These are phyloP conservation scores for carrot (Daucus carota) DNA, from an alignment of 129 eudicot genomes.

Conservation along the genomic window DNA sequence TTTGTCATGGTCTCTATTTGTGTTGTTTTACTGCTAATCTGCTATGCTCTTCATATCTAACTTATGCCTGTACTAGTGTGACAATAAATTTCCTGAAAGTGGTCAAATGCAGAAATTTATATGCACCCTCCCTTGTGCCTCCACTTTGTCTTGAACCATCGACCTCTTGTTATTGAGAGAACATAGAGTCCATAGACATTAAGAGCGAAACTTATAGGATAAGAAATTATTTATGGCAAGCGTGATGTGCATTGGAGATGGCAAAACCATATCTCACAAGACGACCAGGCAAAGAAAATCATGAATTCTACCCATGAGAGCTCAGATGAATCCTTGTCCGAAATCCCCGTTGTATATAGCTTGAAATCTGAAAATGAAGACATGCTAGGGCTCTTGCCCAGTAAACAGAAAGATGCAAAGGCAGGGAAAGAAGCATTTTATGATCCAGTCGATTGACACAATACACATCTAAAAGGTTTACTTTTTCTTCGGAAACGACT, in stretches of 20 bases:
- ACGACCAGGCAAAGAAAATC: constrained; percentile 40
- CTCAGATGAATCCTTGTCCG: constrained; percentile 30
- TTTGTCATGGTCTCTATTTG: not conserved
- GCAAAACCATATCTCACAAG: constrained; percentile 24
- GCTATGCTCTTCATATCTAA: not conserved
- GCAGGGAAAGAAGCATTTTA: constrained; percentile 25
- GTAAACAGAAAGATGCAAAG: constrained; percentile 22
- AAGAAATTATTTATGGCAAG: constrained; percentile 11
- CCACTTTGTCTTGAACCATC: no score
- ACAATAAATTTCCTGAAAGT: not conserved
- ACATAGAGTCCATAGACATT: constrained; percentile 28
- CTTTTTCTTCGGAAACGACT: constrained; percentile 8
- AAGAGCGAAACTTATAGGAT: constrained; percentile 22
- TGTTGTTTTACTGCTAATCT: not conserved
- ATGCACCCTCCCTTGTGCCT: no score
- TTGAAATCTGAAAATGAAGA: constrained; percentile 27
- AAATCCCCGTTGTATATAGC: constrained; percentile 27
- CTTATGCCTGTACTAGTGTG: not conserved
- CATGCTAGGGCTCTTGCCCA: not conserved
- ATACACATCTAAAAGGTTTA: constrained; percentile 14
- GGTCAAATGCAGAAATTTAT: no score
- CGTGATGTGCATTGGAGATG: constrained; percentile 6
- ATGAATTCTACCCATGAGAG: constrained; percentile 39
- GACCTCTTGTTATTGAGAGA: no score
- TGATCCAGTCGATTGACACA: constrained; percentile 20